A percentile compares a stretch with the other conserved stretches of the same genome.
phyloP scores from a whole-genome alignment of 352 stramenopile genomes.

The Pythium insidiosum region DNA sequence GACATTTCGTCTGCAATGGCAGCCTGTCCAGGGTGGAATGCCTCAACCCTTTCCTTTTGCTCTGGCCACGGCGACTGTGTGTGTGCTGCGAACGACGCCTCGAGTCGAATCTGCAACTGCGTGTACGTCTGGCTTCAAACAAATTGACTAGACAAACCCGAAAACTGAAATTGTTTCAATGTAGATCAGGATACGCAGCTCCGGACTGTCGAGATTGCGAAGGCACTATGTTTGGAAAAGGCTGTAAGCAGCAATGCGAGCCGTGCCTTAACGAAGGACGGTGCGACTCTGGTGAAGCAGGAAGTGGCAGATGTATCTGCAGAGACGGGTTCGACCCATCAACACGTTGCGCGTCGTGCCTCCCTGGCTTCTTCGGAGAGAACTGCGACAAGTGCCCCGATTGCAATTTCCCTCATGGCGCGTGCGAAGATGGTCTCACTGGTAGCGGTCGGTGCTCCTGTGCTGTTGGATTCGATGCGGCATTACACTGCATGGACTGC shows the following conservation, averaged over 20 bases:
- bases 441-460: constrained; percentile 81
- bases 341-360: constrained; percentile 67
- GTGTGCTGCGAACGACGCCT: constrained; percentile 57
- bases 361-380: constrained; percentile 64
- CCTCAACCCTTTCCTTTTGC: constrained; percentile 32
- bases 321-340: constrained; percentile 64
- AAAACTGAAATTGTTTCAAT: not conserved
- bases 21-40: constrained; percentile 74
- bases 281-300: constrained; percentile 54
- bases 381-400: constrained; percentile 65
- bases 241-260: constrained; percentile 50
- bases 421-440: constrained; percentile 74
- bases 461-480: constrained; percentile 67
- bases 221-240: constrained; percentile 40
- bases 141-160: too few species aligned
- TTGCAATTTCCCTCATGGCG: constrained; percentile 82
- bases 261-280: constrained; percentile 67
- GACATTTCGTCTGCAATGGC: too few species aligned
- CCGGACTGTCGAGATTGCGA: constrained; percentile 67
- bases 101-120: constrained; percentile 51
- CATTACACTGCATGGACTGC: constrained; percentile 75
- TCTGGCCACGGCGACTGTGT: constrained; percentile 60
- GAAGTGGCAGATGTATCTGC: constrained; percentile 64
- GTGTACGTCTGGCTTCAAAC: too few species aligned
- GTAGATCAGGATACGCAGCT: constrained; percentile 48